Percentiles rank a stretch among this genome's conserved stretches.
Evolutionary conservation across 805 yeast genomes (phyloP).

Genomic region (Metschnikowia gelsemii): DNA sequence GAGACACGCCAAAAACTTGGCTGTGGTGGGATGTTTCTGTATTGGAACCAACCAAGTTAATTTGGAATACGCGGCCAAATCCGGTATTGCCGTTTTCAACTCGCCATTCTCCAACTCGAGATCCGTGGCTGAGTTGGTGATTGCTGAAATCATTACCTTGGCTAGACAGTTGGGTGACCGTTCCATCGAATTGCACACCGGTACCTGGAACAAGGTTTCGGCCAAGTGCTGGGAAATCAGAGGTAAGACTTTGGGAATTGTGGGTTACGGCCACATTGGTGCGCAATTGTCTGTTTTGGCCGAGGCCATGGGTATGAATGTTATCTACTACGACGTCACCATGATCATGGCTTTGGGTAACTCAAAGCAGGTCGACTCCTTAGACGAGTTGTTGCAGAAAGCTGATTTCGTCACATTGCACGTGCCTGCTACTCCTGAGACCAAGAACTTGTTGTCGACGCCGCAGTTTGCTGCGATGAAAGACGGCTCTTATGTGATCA

Average conservation of each 20-base stretch:
- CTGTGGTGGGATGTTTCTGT: constrained; percentile 95
- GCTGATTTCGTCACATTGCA: constrained; percentile 92
- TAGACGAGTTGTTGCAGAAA: constrained; percentile 74
- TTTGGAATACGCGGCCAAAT: constrained; percentile 83
- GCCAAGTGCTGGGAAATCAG: constrained; percentile 98
- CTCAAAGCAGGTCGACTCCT: constrained; percentile 85
- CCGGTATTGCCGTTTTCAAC: constrained; percentile 95
- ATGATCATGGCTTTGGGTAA: constrained; percentile 97
- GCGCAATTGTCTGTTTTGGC: constrained; percentile 95
- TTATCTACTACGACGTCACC: constrained; percentile 83
- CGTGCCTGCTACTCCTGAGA: constrained; percentile 93
- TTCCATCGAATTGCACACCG: constrained; percentile 91
- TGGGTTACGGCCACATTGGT: constrained; percentile 98
- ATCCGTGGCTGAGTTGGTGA: constrained; percentile 96
- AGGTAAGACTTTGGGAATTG: constrained; percentile 95
- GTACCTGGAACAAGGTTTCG: constrained; percentile 96
- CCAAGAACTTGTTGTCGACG: constrained; percentile 82
- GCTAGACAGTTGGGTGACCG: constrained; percentile 98
- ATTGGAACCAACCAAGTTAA: constrained; percentile 99
- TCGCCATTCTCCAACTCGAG: constrained; percentile 98
- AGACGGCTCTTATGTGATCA: constrained; percentile 89
- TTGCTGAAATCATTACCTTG: constrained; percentile 88
- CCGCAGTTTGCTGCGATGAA: constrained; percentile 96
- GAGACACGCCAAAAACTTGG: constrained; percentile 83
- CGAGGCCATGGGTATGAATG: constrained; percentile 97